Conservation (phyloP, 2,329 filamentous ascomycete genomes). For the Penicillium sp. region DNA sequence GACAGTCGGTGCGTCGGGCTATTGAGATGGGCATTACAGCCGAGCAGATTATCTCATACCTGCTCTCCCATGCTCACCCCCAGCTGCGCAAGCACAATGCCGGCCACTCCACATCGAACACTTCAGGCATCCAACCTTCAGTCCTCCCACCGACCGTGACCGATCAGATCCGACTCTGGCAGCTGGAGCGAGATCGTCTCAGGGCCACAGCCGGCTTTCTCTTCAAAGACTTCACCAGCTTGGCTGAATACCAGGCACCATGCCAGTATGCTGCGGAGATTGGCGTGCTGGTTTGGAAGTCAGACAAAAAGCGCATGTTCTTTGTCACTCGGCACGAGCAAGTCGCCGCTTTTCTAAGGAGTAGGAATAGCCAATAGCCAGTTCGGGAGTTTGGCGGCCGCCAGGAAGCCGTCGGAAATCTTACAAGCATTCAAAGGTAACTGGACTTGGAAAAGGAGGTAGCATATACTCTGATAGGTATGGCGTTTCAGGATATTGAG, state of each 20-base stretch:
- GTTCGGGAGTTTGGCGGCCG: background rate
- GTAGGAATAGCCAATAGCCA: conserved; percentile 48
- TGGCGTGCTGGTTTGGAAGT: conserved; percentile 87
- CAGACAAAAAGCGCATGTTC: conserved; percentile 78
- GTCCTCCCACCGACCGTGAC: conserved; percentile 93
- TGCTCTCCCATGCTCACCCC: conserved; percentile 89
- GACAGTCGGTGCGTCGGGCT: conserved; percentile 83
- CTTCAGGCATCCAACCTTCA: conserved; percentile 53
- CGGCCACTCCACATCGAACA: conserved; percentile 44
- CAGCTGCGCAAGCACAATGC: conserved; percentile 74
- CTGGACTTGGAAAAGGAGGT: conserved; percentile 1
- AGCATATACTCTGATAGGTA: background rate
- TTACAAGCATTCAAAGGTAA: conserved; percentile 4
- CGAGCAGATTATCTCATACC: conserved; percentile 92
- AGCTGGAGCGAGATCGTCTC: conserved; percentile 95
- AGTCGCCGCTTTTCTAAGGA: conserved; percentile 77
- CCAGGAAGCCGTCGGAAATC: background rate
- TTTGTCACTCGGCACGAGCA: conserved; percentile 93
- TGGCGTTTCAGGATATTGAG: conserved; percentile 16
- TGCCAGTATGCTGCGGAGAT: conserved; percentile 79
- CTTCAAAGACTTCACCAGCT: conserved; percentile 83
- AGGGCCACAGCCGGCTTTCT: conserved; percentile 80
- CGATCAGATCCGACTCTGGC: conserved; percentile 96
- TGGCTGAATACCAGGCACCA: conserved; percentile 62
- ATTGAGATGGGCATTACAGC: conserved; percentile 90